phyloP scores from a whole-genome alignment of 2,329 filamentous ascomycete genomes.

The Zasmidium angulare region DNA sequence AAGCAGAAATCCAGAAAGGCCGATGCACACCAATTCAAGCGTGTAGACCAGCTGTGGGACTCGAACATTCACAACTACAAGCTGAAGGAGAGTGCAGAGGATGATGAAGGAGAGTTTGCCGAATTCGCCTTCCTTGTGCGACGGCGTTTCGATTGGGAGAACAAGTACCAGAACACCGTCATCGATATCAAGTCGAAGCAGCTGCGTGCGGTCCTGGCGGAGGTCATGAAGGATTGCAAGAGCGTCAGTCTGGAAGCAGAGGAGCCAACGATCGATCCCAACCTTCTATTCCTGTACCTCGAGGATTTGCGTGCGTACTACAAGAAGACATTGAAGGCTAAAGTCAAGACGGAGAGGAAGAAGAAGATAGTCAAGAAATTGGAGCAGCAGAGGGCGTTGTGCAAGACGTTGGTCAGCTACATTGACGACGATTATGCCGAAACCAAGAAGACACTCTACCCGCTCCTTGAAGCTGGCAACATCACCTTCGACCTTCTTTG shows the following conservation, averaged over 20 bases:
- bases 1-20: slow-evolving; percentile 20
- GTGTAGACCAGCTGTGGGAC: slow-evolving; percentile 64
- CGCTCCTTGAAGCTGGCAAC: slow-evolving; percentile 75
- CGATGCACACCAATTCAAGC: slow-evolving; percentile 63
- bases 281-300: slow-evolving; percentile 61
- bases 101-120: slow-evolving; percentile 69
- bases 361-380: slow-evolving; percentile 62
- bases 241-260: slow-evolving; percentile 79
- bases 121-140: slow-evolving; percentile 82
- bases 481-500: slow-evolving; percentile 88
- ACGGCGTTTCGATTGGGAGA: slow-evolving; percentile 79
- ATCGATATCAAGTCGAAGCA: slow-evolving; percentile 85
- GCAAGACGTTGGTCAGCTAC: slow-evolving; percentile 73
- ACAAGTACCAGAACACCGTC: slow-evolving; percentile 71
- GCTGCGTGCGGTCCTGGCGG: slow-evolving; percentile 68
- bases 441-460: slow-evolving; percentile 75
- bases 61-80: slow-evolving; percentile 64
- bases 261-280: slow-evolving; percentile 61
- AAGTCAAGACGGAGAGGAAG: slow-evolving; percentile 58
- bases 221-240: slow-evolving; percentile 74
- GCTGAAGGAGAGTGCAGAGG: slow-evolving; percentile 64
- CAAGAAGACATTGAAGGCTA: slow-evolving; percentile 63
- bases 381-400: slow-evolving; percentile 59
- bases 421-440: slow-evolving; percentile 79
- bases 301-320: slow-evolving; percentile 67